Evolutionary conservation across 2,329 filamentous ascomycete genomes (phyloP).

Genomic region (Massarina eburnea): DNA sequence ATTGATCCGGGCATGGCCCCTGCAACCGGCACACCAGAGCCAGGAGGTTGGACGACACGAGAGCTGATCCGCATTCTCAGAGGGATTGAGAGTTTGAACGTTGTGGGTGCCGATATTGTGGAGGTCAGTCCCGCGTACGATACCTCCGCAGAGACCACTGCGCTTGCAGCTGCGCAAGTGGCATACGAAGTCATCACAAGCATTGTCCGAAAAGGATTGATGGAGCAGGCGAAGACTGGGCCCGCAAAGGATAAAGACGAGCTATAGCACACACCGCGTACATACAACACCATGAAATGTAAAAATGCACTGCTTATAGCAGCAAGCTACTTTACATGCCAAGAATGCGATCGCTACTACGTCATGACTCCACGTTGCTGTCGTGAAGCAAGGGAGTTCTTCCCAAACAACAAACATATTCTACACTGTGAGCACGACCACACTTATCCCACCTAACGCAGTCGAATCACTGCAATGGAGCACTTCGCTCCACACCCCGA

Average conservation of each 20-base stretch:
- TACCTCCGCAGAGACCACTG: slow-evolving; percentile 75
- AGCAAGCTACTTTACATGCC: slow-evolving; percentile 3
- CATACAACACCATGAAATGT: not conserved
- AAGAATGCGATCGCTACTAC: slow-evolving; percentile 8
- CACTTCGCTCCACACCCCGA: slow-evolving; percentile 47
- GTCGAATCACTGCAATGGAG: slow-evolving; percentile 34
- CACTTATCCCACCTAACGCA: not conserved
- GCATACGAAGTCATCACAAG: slow-evolving; percentile 83
- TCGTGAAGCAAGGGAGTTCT: not conserved
- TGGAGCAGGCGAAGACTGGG: slow-evolving; percentile 39
- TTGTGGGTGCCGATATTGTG: slow-evolving; percentile 88
- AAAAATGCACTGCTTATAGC: not conserved
- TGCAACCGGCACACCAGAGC: slow-evolving; percentile 85
- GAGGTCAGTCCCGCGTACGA: slow-evolving; percentile 88
- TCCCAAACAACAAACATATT: not conserved
- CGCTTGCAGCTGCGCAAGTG: slow-evolving; percentile 79
- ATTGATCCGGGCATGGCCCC: slow-evolving; percentile 73
- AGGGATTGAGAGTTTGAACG: slow-evolving; percentile 78
- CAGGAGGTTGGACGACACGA: slow-evolving; percentile 86
- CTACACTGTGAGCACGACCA: too few relatives aligned
- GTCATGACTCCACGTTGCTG: slow-evolving; percentile 6
- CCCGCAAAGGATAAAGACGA: slow-evolving; percentile 29
- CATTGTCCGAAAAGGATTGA: slow-evolving; percentile 63
- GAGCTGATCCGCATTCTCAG: slow-evolving; percentile 83
- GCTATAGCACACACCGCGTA: slow-evolving; percentile 11